Conservation (phyloP, 768 basidiomycete species). For the Leccinum variicolor region DNA sequence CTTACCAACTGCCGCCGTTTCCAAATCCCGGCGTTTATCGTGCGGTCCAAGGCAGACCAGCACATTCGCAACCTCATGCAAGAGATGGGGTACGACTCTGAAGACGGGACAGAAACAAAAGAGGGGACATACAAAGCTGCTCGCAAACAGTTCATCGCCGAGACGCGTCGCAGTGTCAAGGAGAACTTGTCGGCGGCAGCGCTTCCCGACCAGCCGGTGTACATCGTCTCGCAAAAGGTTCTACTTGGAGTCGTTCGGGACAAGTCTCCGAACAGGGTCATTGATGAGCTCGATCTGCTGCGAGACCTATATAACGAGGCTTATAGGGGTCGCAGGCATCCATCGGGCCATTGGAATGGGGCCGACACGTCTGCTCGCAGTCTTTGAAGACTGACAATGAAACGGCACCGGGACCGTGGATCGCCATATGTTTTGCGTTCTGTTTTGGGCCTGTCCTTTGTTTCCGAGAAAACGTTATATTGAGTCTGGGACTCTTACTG, state of each 20-base stretch:
- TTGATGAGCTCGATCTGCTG: slow-evolving; percentile 29
- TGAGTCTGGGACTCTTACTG: not conserved
- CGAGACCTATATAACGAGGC: slow-evolving; percentile 21
- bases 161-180: slow-evolving; percentile 26
- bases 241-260: slow-evolving; percentile 25
- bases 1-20: slow-evolving; percentile 31
- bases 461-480: not conserved
- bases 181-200: slow-evolving; percentile 22
- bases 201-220: slow-evolving; percentile 28
- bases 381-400: slow-evolving; percentile 11
- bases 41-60: slow-evolving; percentile 36
- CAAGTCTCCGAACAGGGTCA: slow-evolving; percentile 18
- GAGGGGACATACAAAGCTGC: slow-evolving; percentile 21
- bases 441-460: not conserved
- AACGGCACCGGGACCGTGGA: not conserved
- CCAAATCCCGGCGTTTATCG: slow-evolving; percentile 34
- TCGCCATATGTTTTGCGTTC: not conserved
- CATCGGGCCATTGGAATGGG: slow-evolving; percentile 6
- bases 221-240: slow-evolving; percentile 25
- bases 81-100: slow-evolving; percentile 26
- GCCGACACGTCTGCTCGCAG: slow-evolving; percentile 6
- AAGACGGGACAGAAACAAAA: slow-evolving; percentile 14
- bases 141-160: slow-evolving; percentile 25
- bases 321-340: slow-evolving; percentile 4
- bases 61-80: slow-evolving; percentile 27